Percentiles rank a stretch among this genome's conserved stretches.
Conservation (phyloP, 768 basidiomycete species). For the Sutorius australiensis region DNA sequence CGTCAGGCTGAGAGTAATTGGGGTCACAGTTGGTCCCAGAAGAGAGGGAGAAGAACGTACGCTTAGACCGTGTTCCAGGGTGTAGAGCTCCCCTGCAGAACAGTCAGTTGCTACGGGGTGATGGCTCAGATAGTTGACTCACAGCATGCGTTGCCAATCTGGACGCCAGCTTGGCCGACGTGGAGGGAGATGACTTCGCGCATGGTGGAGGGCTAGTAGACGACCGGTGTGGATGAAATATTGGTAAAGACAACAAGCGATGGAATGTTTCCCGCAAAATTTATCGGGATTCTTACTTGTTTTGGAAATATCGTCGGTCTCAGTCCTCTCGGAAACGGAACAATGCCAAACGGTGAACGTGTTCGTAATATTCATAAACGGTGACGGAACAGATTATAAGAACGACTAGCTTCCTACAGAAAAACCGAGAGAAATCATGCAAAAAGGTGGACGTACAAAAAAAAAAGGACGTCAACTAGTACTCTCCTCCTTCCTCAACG, state of each 20-base stretch:
- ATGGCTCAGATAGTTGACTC: conserved; percentile 33
- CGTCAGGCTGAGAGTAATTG: conserved; percentile 66
- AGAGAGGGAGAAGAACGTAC: conserved; percentile 45
- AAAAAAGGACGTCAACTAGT: conserved; percentile 27
- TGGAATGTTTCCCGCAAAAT: conserved; percentile 10
- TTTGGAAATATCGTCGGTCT: conserved; percentile 24
- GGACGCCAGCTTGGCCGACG: conserved; percentile 95
- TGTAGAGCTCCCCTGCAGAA: conserved; percentile 89
- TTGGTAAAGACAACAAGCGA: conserved; percentile 14
- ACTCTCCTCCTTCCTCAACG: conserved; percentile 48
- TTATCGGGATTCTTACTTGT: conserved; percentile 17
- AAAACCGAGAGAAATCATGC: conserved; percentile 22
- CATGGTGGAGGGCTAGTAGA: conserved; percentile 42
- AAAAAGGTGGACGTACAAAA: conserved; percentile 6
- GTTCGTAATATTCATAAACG: conserved; percentile 36
- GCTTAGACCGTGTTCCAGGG: conserved; percentile 93
- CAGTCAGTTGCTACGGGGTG: conserved; percentile 9
- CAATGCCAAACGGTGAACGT: conserved; percentile 1
- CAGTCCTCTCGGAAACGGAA: neutral
- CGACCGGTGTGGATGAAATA: neutral
- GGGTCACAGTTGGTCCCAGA: conserved; percentile 12
- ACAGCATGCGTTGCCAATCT: conserved; percentile 97
- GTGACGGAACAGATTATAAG: conserved; percentile 27
- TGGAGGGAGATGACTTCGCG: conserved; percentile 95
- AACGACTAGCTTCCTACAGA: conserved; percentile 28